Base-by-base conservation (phyloP, 148 eudicot species). In the Salicornia ramosissima region DNA sequence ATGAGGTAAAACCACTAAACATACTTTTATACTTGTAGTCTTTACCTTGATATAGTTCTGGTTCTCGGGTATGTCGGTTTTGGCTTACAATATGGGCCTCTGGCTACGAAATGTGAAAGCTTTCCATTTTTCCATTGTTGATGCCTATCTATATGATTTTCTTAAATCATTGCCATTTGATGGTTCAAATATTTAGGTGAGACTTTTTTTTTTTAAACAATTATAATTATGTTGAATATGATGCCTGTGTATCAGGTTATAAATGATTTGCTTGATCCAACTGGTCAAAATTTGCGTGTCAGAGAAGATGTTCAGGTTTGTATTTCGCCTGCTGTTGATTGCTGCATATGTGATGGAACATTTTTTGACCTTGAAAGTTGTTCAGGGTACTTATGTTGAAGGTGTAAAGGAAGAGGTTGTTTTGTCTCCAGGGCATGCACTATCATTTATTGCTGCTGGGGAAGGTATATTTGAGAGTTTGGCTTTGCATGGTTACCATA, bases 361-460 rank as follows among this genome's bases (percentile, higher is more conserved):
- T 63, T 15, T 22, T 36, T 42, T 49, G 66, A 51, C 45, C 18
- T 18, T 72, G 65, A 33, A 57, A 55, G 46, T 19, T 69, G 70
- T 69, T 46, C 78, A 94, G 99, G 99, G 99, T 50, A 94, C 99
- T 56, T 91, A 94, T 75, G 99, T 94, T 64, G 99, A 94, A 81
- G 99, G 99, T 31, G 91, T 94, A 63, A 94, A 94, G 76, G 99
- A 94, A 79, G 99, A 94, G 85, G 97, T 94, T 78, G 99, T 94
- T 78, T 79, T 94, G 75, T 94, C 99, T 68, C 99, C 99, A 70
- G 97, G 99, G 63, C 99, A 94, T 76, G 97, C 89, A 36, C 91
- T 94, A 69, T 94, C 99, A 65, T 91, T 94, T 65, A 94, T 94
- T 75, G 99, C 99, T 75, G 89, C 99, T 30, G 99, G 99, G 53